These are phyloP conservation scores for Coniella vitis DNA, from an alignment of 2,329 filamentous ascomycete species.

Conservation along the genomic window DNA sequence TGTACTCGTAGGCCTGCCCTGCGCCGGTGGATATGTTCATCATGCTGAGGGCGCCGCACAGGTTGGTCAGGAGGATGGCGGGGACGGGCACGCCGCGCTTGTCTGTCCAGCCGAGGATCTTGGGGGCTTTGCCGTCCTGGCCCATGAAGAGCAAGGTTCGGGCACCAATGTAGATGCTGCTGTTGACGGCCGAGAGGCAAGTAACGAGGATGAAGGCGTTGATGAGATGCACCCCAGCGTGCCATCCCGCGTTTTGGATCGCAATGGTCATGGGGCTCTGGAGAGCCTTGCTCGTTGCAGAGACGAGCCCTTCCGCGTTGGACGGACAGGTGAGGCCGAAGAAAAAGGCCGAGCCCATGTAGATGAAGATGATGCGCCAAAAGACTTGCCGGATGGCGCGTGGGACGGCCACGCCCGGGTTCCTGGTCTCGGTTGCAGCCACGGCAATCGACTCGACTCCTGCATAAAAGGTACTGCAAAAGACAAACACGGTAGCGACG, in stretches of 20 bases:
- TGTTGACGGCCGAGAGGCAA: constrained; percentile 65
- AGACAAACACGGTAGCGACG: constrained; percentile 60
- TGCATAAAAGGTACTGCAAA: constrained; percentile 64
- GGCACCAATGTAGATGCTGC: constrained; percentile 70
- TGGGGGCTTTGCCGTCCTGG: constrained; percentile 63
- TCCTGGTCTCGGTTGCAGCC: constrained; percentile 54
- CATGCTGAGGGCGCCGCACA: constrained; percentile 65
- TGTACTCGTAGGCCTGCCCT: constrained; percentile 58
- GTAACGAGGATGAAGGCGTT: constrained; percentile 72
- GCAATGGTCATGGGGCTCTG: constrained; percentile 69
- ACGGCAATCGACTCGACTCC: constrained; percentile 60
- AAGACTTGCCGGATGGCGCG: constrained; percentile 54
- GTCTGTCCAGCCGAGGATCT: constrained; percentile 62
- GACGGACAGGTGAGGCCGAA: constrained; percentile 68
- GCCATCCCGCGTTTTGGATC: constrained; percentile 66
- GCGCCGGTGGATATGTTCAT: constrained; percentile 66
- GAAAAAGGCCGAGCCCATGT: constrained; percentile 67
- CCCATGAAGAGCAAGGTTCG: constrained; percentile 72
- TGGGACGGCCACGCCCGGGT: constrained; percentile 49
- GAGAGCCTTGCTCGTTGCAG: constrained; percentile 54
- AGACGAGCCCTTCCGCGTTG: constrained; percentile 57
- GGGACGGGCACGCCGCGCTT: constrained; percentile 53
- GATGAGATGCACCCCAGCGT: constrained; percentile 67
- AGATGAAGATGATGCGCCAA: constrained; percentile 55
- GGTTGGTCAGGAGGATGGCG: constrained; percentile 62